Evolutionary conservation across 1,284 basidiomycete species (phyloP).

Genomic region (Pyrrhoderma lamaoense): DNA sequence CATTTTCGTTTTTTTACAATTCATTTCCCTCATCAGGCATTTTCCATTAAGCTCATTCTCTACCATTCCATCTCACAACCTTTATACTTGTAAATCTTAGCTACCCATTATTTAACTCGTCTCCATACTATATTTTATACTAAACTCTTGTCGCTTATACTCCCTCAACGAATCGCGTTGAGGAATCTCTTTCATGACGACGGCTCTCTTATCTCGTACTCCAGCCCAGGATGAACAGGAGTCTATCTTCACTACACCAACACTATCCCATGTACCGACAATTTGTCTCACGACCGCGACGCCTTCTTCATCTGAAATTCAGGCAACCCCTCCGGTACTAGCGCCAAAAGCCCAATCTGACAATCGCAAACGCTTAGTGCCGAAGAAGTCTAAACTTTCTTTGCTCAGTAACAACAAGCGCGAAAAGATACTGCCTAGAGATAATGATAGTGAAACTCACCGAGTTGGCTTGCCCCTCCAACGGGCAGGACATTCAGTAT

Average conservation of each 20-base stretch:
- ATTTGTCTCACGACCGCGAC: conserved; percentile 64
- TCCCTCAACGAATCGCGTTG: neutral
- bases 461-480: conserved; percentile 44
- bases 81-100: no score
- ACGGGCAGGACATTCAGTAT: conserved; percentile 53
- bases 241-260: conserved; percentile 27
- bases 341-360: conserved; percentile 26
- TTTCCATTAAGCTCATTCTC: no score
- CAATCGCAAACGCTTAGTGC: conserved; percentile 53
- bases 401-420: conserved; percentile 31
- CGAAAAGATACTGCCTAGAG: conserved; percentile 35
- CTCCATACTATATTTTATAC: no score
- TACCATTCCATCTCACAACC: no score
- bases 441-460: conserved; percentile 55
- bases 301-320: conserved; percentile 45
- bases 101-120: no score
- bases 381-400: conserved; percentile 63
- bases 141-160: no score
- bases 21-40: no score
- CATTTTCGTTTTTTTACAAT: no score
- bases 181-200: neutral
- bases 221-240: conserved; percentile 26
- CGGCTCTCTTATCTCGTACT: conserved; percentile 28
- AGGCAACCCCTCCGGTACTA: conserved; percentile 28
- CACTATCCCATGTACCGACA: conserved; percentile 38